These are phyloP conservation scores for Penicillium italicum DNA, from an alignment of 2,329 filamentous ascomycete species.

Conservation along the genomic window DNA sequence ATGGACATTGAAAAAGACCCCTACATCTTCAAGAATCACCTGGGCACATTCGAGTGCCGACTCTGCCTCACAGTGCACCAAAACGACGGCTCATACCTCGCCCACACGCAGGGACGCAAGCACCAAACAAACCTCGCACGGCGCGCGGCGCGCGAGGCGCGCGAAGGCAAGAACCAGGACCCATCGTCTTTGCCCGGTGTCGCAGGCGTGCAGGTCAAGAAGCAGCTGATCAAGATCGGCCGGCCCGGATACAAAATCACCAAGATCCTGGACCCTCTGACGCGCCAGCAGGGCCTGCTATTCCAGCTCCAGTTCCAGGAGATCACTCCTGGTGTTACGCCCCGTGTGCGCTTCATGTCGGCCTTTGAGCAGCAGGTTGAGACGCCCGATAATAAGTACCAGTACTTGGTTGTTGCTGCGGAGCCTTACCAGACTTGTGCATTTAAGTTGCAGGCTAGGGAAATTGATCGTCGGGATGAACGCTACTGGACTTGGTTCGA, in stretches of 20 bases:
- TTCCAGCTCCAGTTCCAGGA: slow-evolving; percentile 97
- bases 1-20: slow-evolving; percentile 99
- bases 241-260: slow-evolving; percentile 97
- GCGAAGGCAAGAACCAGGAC: slow-evolving; percentile 69
- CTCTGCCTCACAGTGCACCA: slow-evolving; percentile 97
- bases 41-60: slow-evolving; percentile 95
- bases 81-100: slow-evolving; percentile 97
- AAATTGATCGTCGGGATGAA: slow-evolving; percentile 85
- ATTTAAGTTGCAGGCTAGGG: slow-evolving; percentile 91
- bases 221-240: slow-evolving; percentile 90
- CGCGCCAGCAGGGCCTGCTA: slow-evolving; percentile 82
- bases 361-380: slow-evolving; percentile 95
- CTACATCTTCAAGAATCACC: slow-evolving; percentile 99
- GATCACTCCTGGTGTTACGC: slow-evolving; percentile 69
- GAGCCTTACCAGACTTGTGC: slow-evolving; percentile 97
- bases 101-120: slow-evolving; percentile 96
- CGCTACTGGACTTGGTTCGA: slow-evolving; percentile 95
- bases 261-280: slow-evolving; percentile 85
- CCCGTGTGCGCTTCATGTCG: slow-evolving; percentile 94
- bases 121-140: slow-evolving; percentile 98
- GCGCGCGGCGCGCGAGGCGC: slow-evolving; percentile 90
- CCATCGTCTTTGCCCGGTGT: slow-evolving; percentile 67
- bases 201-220: slow-evolving; percentile 72
- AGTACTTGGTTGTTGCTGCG: slow-evolving; percentile 91
- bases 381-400: slow-evolving; percentile 86